These are phyloP conservation scores for Henckelia pumila DNA, from an alignment of 257 asterid species.

Conservation along the genomic window DNA sequence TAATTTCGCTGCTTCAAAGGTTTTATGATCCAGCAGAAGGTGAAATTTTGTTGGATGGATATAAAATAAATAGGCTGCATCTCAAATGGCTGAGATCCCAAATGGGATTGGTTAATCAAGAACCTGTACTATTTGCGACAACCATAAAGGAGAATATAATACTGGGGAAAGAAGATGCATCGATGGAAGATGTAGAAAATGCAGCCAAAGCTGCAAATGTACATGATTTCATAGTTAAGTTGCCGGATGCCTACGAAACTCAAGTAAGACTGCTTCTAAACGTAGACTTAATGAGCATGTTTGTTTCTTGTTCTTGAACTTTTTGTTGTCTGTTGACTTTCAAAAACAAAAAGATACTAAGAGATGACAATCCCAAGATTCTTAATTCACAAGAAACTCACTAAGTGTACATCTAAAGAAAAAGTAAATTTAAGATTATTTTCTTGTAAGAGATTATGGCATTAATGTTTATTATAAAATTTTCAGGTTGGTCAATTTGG, in stretches of 20 bases:
- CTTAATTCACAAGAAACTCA: neutral
- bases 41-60: neutral
- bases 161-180: conserved; percentile 45
- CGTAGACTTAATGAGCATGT: neutral
- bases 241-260: conserved; percentile 46
- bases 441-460: neutral
- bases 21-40: neutral
- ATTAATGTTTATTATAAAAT: neutral
- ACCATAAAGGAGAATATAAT: conserved; percentile 43
- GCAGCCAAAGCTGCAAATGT: conserved; percentile 48
- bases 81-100: conserved; percentile 48
- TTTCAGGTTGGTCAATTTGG: conserved; percentile 81
- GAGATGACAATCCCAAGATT: neutral
- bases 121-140: conserved; percentile 47
- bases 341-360: too few relatives aligned
- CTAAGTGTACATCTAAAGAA: neutral
- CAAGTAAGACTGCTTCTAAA: conserved; percentile 41
- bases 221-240: conserved; percentile 36
- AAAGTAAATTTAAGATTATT: too few relatives aligned
- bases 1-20: neutral
- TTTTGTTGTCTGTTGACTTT: neutral
- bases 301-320: too few relatives aligned
- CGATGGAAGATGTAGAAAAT: conserved; percentile 36
- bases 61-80: conserved; percentile 26
- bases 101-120: conserved; percentile 47